Base-by-base conservation (phyloP, 2,329 filamentous ascomycete species). In the Zopfia rhizophila region DNA sequence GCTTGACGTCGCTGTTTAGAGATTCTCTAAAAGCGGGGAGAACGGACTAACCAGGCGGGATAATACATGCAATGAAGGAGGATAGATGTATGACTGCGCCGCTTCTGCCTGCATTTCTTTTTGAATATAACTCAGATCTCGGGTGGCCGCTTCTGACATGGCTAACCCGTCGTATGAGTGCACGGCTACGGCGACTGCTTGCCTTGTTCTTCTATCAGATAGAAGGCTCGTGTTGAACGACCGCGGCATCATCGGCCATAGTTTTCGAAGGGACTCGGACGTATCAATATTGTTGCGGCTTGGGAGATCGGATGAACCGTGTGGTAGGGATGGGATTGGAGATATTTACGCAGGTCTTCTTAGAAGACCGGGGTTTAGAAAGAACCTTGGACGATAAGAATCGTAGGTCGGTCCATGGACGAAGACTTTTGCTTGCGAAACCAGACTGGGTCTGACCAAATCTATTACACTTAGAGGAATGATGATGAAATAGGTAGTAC, bases 121-220 rank as follows among this genome's bases (percentile, higher is more conserved):
- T 38, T 29, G 28, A 57, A 30, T 38, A 40, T 27, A 57, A 51
- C n/a, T n/a, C n/a, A n/a, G 33, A 49, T 56, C 44, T 58, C 51
- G 27, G 5, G 45, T 37, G 5, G 52, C 55, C 8, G 65, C 59
- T 30, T 65, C 60, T 23, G 47, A 53, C 31, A 58, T 61, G 5
- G 53, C 51, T 10, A 65, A 41, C 8, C 63, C 64, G 31, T 61
- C 66, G 43, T 66, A 63, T 3, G 58, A 63, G 48, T 69, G 65
- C 54, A 66, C 60, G 7, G 61, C 51, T 1, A 69, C 35, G 7
- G 65, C 35, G 7, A 67, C 53, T 13, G 63, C 59, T 22, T 57
- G 28, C 55, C 53, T 13, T 53, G 48, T 19, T 61, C 45, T n/a
- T 51, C 44, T 13, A 56, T 41, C 7, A 54, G 35, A 4, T 38